Base-by-base conservation (phyloP, 2,329 filamentous ascomycete species). In the Aspergillus nomiae region DNA sequence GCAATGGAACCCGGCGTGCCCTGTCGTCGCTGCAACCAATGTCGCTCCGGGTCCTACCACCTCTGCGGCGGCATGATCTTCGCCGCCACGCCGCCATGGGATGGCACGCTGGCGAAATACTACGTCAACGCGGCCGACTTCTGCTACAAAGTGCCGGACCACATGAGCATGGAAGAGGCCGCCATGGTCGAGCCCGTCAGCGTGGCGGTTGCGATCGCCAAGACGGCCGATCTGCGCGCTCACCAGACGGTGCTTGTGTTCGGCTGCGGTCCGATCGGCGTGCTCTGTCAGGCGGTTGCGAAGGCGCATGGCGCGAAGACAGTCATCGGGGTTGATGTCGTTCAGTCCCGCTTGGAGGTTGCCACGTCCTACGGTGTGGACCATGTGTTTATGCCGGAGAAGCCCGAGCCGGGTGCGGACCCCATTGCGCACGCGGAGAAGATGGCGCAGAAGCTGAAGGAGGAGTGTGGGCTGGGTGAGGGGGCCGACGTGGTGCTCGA, bases 41-140 rank as follows among this genome's bases (percentile, higher is more conserved):
- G 94, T 83, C 90, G 92, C 69, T 83, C 86, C 50, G 94, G 94
- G 62, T 85, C 87, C 70, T 97, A 97, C 83, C 96, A 97, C 77
- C 87, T 97, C 30, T 98, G 94, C 80, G 84, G 86, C 1, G 85
- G 91, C 58, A 97, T 98, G 92, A 81, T 80, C 26, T 98, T 98
- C 74, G 94, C 94, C 38, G 94, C 94, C 0, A 97, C 94, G 19
- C 94, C 94, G 14, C 94, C 94, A 3, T 89, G 90, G 76, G 89
- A 97, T 77, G 94, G 94, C 53, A 97, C 94, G 0, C 82, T 97
- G 59, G 90, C 93, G 0, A 91, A 92, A 60, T 95, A 93, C 83
- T 97, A 94, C 84, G 73, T 82, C 16, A 84, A 93, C 5, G 92
- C 94, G 1, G 87, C 90, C 69, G 94, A 97, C 77, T 96, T 96